A percentile compares a stretch with the other conserved stretches of the same genome.
phyloP scores from a whole-genome alignment of 2,329 filamentous ascomycete genomes.

The Ophiostoma piceae region DNA sequence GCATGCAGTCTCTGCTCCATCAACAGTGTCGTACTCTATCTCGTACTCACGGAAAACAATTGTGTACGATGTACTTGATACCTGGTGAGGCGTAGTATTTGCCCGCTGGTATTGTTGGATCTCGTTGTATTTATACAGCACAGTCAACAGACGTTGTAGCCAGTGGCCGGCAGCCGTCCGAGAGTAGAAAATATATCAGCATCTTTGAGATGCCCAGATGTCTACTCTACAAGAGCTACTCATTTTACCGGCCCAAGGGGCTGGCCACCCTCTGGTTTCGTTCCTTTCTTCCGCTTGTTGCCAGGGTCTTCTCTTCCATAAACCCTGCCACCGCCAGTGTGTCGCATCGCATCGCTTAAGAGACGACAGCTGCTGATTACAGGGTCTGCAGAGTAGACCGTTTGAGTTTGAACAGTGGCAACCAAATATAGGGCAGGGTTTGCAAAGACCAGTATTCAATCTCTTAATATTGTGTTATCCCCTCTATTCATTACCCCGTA shows the following conservation, averaged over 20 bases:
- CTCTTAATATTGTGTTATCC: neutral
- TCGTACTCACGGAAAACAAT: neutral
- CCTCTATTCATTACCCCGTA: neutral
- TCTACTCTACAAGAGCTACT: no score
- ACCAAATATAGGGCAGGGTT: neutral
- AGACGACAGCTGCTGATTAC: neutral
- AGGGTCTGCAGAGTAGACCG: neutral
- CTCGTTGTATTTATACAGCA: neutral
- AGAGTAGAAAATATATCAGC: neutral
- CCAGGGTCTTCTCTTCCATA: neutral
- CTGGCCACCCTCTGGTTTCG: conserved; percentile 3
- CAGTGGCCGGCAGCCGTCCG: neutral
- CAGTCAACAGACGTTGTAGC: neutral
- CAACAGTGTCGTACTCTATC: neutral
- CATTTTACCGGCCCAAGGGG: conserved; percentile 8
- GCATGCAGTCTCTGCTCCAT: neutral
- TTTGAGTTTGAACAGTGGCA: neutral
- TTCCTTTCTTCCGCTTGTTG: neutral
- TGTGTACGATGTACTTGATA: neutral
- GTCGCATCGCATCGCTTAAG: neutral
- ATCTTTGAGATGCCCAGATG: neutral
- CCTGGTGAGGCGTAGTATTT: neutral
- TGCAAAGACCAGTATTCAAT: neutral
- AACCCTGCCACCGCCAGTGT: neutral
- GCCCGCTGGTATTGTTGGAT: neutral